phyloP scores from a whole-genome alignment of 208 protist genomes.

The Trypanosoma mega region DNA sequence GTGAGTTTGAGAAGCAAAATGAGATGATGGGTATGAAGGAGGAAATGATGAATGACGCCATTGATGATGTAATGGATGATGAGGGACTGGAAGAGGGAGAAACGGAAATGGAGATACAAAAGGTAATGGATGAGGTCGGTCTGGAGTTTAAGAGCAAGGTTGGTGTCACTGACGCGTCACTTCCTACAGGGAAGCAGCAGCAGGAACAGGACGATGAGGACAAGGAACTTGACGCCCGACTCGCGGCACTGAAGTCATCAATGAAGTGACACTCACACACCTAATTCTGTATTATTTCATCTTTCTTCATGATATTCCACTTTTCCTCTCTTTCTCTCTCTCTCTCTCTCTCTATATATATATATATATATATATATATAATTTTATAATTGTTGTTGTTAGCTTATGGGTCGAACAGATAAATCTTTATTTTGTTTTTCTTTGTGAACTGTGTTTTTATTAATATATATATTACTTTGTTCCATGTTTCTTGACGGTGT shows the following conservation, averaged over 20 bases:
- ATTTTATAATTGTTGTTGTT: not conserved
- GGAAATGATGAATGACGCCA: conserved; percentile 97
- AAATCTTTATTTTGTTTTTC: conserved; percentile 13
- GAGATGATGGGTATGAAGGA: conserved; percentile 98
- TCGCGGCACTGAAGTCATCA: conserved; percentile 74
- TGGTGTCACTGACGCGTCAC: conserved; percentile 41
- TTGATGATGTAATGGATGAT: conserved; percentile 92
- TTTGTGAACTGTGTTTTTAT: not conserved
- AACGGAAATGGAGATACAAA: conserved; percentile 88
- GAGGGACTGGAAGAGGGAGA: conserved; percentile 91
- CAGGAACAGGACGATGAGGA: conserved; percentile 60
- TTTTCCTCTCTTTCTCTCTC: too few species aligned
- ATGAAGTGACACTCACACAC: conserved; percentile 50
- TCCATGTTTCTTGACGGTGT: too few species aligned
- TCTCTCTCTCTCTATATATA: too few species aligned
- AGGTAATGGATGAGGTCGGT: conserved; percentile 91
- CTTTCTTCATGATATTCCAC: too few species aligned
- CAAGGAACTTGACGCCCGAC: conserved; percentile 78
- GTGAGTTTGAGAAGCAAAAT: conserved; percentile 97
- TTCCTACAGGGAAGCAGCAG: conserved; percentile 39
- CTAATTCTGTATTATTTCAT: too few species aligned
- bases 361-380: too few species aligned
- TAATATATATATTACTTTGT: too few species aligned
- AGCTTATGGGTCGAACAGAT: not conserved
- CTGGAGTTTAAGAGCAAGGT: conserved; percentile 87